Conservation (phyloP, 148 eudicot genomes). For the Heliamphora exappendiculata region DNA sequence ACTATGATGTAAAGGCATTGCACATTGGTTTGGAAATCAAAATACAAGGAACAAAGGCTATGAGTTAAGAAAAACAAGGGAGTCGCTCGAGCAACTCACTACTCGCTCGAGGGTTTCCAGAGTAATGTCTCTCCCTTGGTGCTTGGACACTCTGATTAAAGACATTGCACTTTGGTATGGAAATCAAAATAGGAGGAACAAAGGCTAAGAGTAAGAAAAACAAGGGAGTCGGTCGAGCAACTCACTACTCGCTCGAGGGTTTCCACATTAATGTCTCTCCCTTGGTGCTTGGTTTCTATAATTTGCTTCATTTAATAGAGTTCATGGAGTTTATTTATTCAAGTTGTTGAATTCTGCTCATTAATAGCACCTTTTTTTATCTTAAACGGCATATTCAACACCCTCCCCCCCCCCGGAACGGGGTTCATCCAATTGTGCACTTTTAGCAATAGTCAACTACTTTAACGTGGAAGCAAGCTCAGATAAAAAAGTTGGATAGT, state of each 20-base stretch:
- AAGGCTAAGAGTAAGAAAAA: background rate
- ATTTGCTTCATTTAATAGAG: background rate
- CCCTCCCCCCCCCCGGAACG: too few relatives aligned
- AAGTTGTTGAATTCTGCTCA: background rate
- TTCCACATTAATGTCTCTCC: background rate
- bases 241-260: background rate
- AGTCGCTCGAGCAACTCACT: background rate
- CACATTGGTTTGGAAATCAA: background rate
- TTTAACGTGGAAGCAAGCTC: background rate
- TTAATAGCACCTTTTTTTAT: background rate
- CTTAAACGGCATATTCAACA: too few relatives aligned
- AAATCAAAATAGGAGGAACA: background rate
- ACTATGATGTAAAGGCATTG: background rate
- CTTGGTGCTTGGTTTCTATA: background rate
- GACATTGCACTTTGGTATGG: background rate
- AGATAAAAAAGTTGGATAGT: background rate
- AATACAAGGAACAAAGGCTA: background rate
- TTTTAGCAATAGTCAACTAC: background rate
- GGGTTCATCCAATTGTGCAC: background rate
- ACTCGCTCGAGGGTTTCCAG: background rate
- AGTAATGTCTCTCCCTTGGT: background rate
- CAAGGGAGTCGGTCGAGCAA: background rate
- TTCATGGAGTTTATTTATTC: background rate
- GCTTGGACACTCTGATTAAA: background rate
- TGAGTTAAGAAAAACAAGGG: background rate